Evolutionary conservation across 2,329 filamentous ascomycete genomes (phyloP), one percentile per base, ranked within the genome.

Genomic region (Trichoderma hamatum): DNA sequence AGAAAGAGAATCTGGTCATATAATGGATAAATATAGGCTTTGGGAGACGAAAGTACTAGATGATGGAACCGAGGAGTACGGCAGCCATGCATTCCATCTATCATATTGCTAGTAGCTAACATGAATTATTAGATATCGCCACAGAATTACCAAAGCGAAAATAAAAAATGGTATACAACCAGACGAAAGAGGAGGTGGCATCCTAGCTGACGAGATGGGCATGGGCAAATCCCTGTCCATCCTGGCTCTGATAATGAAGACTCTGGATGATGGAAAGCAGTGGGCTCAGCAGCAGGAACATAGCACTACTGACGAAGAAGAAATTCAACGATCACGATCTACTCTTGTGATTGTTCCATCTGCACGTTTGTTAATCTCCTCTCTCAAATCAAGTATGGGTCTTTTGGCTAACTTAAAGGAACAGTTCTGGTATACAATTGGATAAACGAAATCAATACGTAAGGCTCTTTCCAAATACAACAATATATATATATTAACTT

Each of bases 181-280:
- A 0, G 74, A 79, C 2, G 79, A 81, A 67, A 77, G 63, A 30
- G 80, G 78, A 0, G 79, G 80, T 1, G 85, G 84, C 0, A 84
- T 89, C n/a, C 72, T 89, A 2, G 86, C 86, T 0, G 86, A 89
- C 72, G 86, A 88, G 69, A 89, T 88, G 86, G 87, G 87, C 0
- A 82, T 88, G 78, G 87, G 87, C 0, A 89, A 89, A 72, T 84
- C 86, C 0, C 77, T 88, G 7, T 84, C 84, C 2, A 82, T 85
- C 0, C 79, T 88, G 11, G 82, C 84, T 0, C 74, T 87, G 0
- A 80, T 87, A 24, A 73, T 83, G 3, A 78, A 78, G 19, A 84
- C 83, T 0, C 72, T 82, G 0, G 74, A 78, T 0, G 62, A 75
- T 3, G 83, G 80, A 1, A 73, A 73, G 13, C 26, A 72, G 10